A percentile compares a stretch with the other conserved stretches of the same genome.
phyloP scores from a whole-genome alignment of 805 yeast species.

The Wickerhamiella kazuoi region DNA sequence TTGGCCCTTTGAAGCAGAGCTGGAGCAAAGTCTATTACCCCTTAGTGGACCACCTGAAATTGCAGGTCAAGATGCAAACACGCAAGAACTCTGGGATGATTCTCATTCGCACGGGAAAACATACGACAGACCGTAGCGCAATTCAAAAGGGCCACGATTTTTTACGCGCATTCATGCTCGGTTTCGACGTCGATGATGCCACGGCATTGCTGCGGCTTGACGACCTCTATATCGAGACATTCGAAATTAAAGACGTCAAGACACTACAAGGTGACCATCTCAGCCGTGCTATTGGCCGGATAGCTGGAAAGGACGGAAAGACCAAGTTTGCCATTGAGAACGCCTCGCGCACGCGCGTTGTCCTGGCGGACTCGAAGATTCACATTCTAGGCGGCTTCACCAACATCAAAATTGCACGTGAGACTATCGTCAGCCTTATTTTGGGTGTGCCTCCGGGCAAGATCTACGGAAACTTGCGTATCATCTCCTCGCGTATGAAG shows the following conservation, averaged over 20 bases:
- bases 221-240: conserved; percentile 91
- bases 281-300: conserved; percentile 97
- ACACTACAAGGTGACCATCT: conserved; percentile 91
- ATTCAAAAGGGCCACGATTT: conserved; percentile 97
- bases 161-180: conserved; percentile 84
- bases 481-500: conserved; percentile 91
- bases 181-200: conserved; percentile 94
- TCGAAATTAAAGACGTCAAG: conserved; percentile 92
- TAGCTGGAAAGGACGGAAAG: conserved; percentile 98
- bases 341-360: conserved; percentile 95
- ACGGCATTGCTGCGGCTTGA: conserved; percentile 86
- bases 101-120: conserved; percentile 65
- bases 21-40: conserved; percentile 97
- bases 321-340: conserved; percentile 97
- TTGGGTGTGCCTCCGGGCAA: conserved; percentile 98
- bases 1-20: conserved; percentile 74
- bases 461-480: conserved; percentile 91
- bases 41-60: conserved; percentile 78
- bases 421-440: conserved; percentile 83
- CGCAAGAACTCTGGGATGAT: conserved; percentile 30
- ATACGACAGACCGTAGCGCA: conserved; percentile 82
- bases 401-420: conserved; percentile 96
- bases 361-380: conserved; percentile 88
- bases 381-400: conserved; percentile 95
- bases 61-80: conserved; percentile 91